Conservation (phyloP, 768 basidiomycete genomes). For the Terana coerulea region DNA sequence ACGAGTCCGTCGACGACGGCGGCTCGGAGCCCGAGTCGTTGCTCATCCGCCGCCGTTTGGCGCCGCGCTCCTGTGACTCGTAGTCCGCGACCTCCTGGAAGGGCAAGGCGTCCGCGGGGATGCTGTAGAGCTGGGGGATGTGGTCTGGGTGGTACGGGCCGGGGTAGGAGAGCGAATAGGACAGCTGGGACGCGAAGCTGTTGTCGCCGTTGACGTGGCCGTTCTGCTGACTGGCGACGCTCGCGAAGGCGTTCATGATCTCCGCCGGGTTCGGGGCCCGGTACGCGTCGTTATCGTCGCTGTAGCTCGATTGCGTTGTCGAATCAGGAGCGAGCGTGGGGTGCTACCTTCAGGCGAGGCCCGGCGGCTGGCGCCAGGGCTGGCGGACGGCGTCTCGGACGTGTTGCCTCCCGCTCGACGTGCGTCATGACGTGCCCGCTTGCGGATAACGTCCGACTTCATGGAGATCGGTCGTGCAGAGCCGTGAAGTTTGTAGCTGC, state of each 20-base stretch:
- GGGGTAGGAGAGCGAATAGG: slow-evolving; percentile 45
- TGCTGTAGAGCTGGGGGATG: slow-evolving; percentile 46
- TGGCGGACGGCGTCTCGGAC: slow-evolving; percentile 71
- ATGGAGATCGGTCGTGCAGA: slow-evolving; percentile 84
- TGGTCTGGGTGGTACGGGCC: slow-evolving; percentile 78
- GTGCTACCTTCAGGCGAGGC: slow-evolving; percentile 58
- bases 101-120: slow-evolving; percentile 49
- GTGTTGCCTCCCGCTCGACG: slow-evolving; percentile 49
- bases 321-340: slow-evolving; percentile 68
- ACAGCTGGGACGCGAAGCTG: slow-evolving; percentile 20
- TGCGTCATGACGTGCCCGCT: slow-evolving; percentile 79
- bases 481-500: slow-evolving; percentile 77
- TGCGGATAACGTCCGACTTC: slow-evolving; percentile 89
- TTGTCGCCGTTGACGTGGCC: slow-evolving; percentile 18
- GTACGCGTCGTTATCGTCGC: slow-evolving; percentile 47
- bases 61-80: slow-evolving; percentile 38
- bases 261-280: slow-evolving; percentile 44
- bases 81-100: slow-evolving; percentile 39
- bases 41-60: slow-evolving; percentile 74
- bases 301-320: slow-evolving; percentile 47
- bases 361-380: slow-evolving; percentile 70
- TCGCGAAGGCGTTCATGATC: slow-evolving; percentile 43
- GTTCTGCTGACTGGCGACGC: not conserved
- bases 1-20: slow-evolving; percentile 61
- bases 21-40: slow-evolving; percentile 45